A percentile compares a stretch with the other conserved stretches of the same genome.
phyloP scores from a whole-genome alignment of 495 filamentous ascomycete genomes.

The Lindgomyces ingoldianus region DNA sequence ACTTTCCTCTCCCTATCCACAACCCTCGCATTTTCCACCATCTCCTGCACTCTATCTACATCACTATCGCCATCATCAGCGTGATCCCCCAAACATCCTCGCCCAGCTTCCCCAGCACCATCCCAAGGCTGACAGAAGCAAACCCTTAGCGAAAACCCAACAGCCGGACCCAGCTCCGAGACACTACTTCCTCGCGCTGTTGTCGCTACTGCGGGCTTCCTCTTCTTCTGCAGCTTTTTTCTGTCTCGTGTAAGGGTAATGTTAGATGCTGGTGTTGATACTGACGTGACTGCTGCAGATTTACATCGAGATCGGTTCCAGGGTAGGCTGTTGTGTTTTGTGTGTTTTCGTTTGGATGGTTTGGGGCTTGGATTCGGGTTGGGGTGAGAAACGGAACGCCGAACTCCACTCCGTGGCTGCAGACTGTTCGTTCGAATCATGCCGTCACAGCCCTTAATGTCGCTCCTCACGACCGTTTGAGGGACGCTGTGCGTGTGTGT shows the following conservation, averaged over 20 bases:
- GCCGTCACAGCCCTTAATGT: conserved; percentile 27
- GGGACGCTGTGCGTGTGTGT: conserved; percentile 14
- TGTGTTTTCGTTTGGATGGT: no score
- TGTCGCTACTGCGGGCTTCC: not conserved
- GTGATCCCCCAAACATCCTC: conserved; percentile 3
- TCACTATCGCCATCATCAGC: not conserved
- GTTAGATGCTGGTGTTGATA: no score
- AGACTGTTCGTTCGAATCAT: conserved; percentile 11
- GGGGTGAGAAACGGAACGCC: no score
- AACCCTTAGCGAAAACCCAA: conserved; percentile 3
- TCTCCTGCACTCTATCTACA: not conserved
- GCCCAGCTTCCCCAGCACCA: not conserved
- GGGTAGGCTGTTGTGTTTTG: no score
- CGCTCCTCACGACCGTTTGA: not conserved
- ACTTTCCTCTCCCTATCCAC: not conserved
- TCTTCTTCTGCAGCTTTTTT: no score
- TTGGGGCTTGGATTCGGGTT: no score
- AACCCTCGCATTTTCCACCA: conserved; percentile 2
- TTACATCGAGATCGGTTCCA: no score
- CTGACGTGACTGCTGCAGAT: no score
- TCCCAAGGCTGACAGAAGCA: conserved; percentile 28
- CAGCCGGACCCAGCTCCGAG: not conserved
- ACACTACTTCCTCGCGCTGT: not conserved
- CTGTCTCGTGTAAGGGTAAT: no score
- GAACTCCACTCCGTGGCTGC: conserved; percentile 15